These are phyloP conservation scores for Colletotrichum nymphaeae DNA, from an alignment of 2,329 filamentous ascomycete genomes.

Conservation along the genomic window DNA sequence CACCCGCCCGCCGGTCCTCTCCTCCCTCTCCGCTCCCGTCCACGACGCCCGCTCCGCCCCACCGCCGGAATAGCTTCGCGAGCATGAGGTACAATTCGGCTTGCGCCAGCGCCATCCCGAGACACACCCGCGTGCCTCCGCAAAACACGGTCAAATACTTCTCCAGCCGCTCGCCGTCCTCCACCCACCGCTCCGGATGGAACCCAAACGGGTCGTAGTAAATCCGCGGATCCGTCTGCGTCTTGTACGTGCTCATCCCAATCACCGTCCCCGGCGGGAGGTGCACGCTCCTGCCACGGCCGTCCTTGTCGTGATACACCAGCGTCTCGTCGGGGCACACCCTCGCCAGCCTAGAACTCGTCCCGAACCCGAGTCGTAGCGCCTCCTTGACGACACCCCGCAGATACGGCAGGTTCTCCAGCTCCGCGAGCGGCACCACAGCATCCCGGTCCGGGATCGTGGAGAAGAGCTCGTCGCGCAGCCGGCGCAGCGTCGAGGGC, in stretches of 20 bases:
- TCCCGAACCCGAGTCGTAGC: slow-evolving; percentile 59
- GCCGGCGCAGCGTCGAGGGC: slow-evolving; percentile 43
- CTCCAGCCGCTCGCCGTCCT: slow-evolving; percentile 46
- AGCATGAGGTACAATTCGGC: slow-evolving; percentile 52
- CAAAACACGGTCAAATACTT: slow-evolving; percentile 49
- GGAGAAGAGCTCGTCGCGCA: slow-evolving; percentile 50
- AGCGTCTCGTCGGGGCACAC: slow-evolving; percentile 54
- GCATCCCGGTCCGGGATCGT: slow-evolving; percentile 46
- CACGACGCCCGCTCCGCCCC: slow-evolving; percentile 45
- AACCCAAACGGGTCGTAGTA: slow-evolving; percentile 48
- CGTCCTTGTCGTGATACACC: slow-evolving; percentile 43
- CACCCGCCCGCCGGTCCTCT: slow-evolving; percentile 45
- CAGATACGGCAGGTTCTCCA: slow-evolving; percentile 56
- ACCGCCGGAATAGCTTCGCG: slow-evolving; percentile 49
- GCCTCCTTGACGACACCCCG: slow-evolving; percentile 63
- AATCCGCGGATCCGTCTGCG: slow-evolving; percentile 47
- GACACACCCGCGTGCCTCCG: slow-evolving; percentile 48
- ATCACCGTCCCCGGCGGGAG: slow-evolving; percentile 48
- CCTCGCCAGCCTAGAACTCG: slow-evolving; percentile 60
- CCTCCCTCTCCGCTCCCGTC: slow-evolving; percentile 41
- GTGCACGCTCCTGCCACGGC: slow-evolving; percentile 40
- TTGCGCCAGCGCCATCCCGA: slow-evolving; percentile 51
- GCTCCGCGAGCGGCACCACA: slow-evolving; percentile 41
- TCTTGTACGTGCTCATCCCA: slow-evolving; percentile 51
- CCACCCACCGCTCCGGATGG: slow-evolving; percentile 50